phyloP scores from a whole-genome alignment of 2,329 filamentous ascomycete species.

The Claviceps africana region DNA sequence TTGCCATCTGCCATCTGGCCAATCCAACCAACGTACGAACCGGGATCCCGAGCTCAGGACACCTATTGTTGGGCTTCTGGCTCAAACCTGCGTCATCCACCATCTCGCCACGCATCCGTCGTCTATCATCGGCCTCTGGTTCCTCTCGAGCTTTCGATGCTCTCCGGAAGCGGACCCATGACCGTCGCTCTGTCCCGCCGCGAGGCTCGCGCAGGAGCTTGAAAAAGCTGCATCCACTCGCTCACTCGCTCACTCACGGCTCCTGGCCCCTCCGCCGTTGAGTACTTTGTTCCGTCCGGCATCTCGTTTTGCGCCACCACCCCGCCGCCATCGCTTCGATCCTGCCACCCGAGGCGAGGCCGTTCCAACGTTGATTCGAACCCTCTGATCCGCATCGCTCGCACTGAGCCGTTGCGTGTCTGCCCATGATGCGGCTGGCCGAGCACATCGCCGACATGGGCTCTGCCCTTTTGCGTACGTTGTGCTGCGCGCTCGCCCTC shows the following conservation, averaged over 20 bases:
- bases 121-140: neutral
- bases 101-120: too few species aligned
- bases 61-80: neutral
- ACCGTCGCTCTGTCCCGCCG: slow-evolving; percentile 9
- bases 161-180: slow-evolving; percentile 8
- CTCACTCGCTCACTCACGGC: too few species aligned
- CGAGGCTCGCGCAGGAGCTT: slow-evolving; percentile 12
- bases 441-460: slow-evolving; percentile 16
- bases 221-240: slow-evolving; percentile 1
- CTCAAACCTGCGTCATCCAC: neutral
- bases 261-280: too few species aligned
- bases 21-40: too few species aligned
- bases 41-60: neutral
- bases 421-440: slow-evolving; percentile 12
- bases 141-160: neutral
- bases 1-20: too few species aligned
- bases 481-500: neutral
- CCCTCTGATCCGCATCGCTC: neutral
- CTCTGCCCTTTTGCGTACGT: slow-evolving; percentile 20
- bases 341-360: neutral
- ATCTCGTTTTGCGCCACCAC: neutral
- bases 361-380: neutral
- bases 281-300: too few species aligned
- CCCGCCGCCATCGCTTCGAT: neutral
- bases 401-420: neutral